Conservation (phyloP, 257 asterid species). For the Pogostemon cablin region DNA sequence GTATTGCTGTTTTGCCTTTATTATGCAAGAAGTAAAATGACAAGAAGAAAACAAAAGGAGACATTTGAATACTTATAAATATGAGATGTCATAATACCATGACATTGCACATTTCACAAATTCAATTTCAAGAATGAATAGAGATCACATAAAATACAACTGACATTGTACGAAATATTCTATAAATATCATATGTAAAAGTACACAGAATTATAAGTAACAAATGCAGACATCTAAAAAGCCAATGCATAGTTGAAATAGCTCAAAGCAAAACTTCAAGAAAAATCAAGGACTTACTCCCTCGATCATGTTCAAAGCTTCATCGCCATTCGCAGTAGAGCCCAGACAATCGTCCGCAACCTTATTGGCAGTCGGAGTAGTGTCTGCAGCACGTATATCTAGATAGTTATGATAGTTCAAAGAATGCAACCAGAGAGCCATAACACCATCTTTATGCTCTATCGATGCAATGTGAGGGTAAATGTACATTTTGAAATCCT, state of each 20-base stretch:
- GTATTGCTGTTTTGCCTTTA: too few relatives aligned
- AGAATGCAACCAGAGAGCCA: slow-evolving; percentile 82
- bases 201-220: slow-evolving; percentile 8
- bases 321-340: slow-evolving; percentile 26
- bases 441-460: slow-evolving; percentile 74
- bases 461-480: slow-evolving; percentile 74
- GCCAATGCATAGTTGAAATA: background rate
- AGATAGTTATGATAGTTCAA: slow-evolving; percentile 80
- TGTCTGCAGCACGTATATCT: slow-evolving; percentile 48
- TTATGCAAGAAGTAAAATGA: too few relatives aligned
- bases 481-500: slow-evolving; percentile 74
- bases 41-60: too few relatives aligned
- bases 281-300: slow-evolving; percentile 23
- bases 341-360: slow-evolving; percentile 18
- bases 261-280: background rate
- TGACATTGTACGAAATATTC: background rate
- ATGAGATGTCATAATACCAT: background rate
- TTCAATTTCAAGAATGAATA: background rate
- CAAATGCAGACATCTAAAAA: background rate
- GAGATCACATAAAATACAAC: background rate
- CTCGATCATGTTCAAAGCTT: slow-evolving; percentile 29
- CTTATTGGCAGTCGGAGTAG: slow-evolving; percentile 29
- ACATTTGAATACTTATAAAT: too few relatives aligned
- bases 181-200: slow-evolving; percentile 5
- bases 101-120: background rate